Evolutionary conservation across 1,139 yeast species (phyloP), one percentile per base, ranked within the genome.

Genomic region (Saccharomyces hybrid): DNA sequence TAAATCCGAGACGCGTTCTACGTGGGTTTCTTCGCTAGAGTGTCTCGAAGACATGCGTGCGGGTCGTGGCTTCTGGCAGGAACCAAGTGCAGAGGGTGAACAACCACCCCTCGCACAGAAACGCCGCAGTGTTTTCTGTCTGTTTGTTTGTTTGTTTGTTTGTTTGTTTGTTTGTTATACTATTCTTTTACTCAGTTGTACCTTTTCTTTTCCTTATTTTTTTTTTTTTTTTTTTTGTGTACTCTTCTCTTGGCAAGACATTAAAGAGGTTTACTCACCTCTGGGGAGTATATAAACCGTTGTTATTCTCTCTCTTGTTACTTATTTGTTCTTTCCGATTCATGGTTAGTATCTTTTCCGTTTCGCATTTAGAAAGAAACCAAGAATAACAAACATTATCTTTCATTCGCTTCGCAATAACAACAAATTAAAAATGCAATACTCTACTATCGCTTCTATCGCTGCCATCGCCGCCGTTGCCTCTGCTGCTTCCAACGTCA

Each of bases 401-500:
- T 59, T 64, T 61, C 66, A 55, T 59, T 63, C 66, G 66, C 64
- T 60, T 61, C 54, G 53, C 50, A 44, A 51, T 50, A 38, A 38
- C 44, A 38, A 46, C 47, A 44, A 54, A 57, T 52, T 51, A 58
- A 58, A 60, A 69, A 70, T 70, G 73, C 71, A 69, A 69, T 69
- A 67, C 68, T 66, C 72, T 56, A 68, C 71, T 60, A 63, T 68
- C 68, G 69, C 70, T 59, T 51, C 70, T 53, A 57, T 66, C 54
- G 69, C 70, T 51, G 68, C 71, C 52, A 61, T 63, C 59, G 66
- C 70, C 56, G 65, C 73, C 57, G 70, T 65, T 48, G 73, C 70
- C 59, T 58, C 70, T 46, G 72, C 68, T 52, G 64, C 65, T 49
- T 57, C 69, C 55, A 66, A 70, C 66, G 61, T 65, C 54, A 70